Evolutionary conservation across 2,329 filamentous ascomycete genomes (phyloP), one percentile per base, ranked within the genome.

Genomic region (Fusarium udum): DNA sequence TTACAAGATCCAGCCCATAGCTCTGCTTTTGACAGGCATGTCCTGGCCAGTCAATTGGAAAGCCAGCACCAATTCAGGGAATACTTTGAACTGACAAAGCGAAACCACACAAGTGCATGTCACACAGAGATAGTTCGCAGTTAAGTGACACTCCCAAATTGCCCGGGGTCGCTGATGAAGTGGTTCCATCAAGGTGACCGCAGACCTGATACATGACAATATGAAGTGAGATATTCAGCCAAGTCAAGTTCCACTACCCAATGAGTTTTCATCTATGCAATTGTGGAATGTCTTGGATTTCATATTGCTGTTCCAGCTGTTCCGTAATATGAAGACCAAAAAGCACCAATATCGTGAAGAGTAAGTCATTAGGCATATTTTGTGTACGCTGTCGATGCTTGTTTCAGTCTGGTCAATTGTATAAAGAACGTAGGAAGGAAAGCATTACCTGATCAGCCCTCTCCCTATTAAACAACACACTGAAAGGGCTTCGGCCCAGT

Each of bases 1-100:
- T 59, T 73, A 28, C 55, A 67, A 63, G 65, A 75, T 73, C 61
- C 61, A 61, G 61, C 58, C 69, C 57, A 60, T 16, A 32, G 67
- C 45, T 70, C 48, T 58, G 63, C 40, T 64, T 53, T 53, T 32
- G 51, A 40, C 64, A 65, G 40, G 55, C 57, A 53, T 48, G 32
- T 39, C 26, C 12, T 72, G 37, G 20, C 56, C 28, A 67, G 64
- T 67, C 63, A 46, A 53, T 37, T 40, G 24, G 24, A 42, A 22
- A 40, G 22, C 8, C 26, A 57, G 39, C 24, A 12, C 58, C 49
- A 67, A 64, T 63, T 18, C 55, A 61, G n/a, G 26, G 14, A 34
- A 58, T 22, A 24, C 15, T 36, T 40, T 45, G 43, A 52, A 52
- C 49, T 37, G 42, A 18, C 26, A 24, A 32, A 32, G n/a, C 32